Percentiles rank a stretch among this genome's conserved stretches.
Conservation (phyloP, 345 rosid species). For the Eucalyptus sp. region DNA sequence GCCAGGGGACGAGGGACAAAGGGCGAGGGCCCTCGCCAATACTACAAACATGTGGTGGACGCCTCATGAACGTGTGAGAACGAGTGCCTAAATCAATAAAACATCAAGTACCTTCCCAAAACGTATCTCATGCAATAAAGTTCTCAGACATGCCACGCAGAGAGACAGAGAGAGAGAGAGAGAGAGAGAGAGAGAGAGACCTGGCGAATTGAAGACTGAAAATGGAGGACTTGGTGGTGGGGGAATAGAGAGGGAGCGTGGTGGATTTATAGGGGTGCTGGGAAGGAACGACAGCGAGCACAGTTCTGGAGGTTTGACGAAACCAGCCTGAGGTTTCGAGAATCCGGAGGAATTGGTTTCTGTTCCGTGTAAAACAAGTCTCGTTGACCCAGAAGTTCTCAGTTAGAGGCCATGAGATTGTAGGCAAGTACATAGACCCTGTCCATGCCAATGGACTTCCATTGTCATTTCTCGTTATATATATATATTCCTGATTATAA, state of each 20-base stretch:
- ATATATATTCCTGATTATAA: too few species aligned
- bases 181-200: not conserved
- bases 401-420: not conserved
- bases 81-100: not conserved
- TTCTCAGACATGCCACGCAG: not conserved
- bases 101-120: not conserved
- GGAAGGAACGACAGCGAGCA: not conserved
- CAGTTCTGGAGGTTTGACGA: not conserved
- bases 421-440: not conserved
- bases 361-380: not conserved
- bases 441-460: not conserved
- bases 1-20: not conserved
- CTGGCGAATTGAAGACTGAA: not conserved
- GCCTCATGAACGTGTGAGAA: not conserved
- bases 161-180: not conserved
- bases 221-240: not conserved
- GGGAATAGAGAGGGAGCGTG: not conserved
- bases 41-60: not conserved
- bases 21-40: not conserved
- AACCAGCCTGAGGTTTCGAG: not conserved
- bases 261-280: not conserved
- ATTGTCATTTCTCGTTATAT: too few species aligned
- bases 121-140: not conserved
- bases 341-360: not conserved
- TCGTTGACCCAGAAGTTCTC: not conserved